Percentiles rank a stretch among this genome's conserved stretches.
phyloP scores from a whole-genome alignment of 148 eudicot genomes.

The Talinum fruticosum region DNA sequence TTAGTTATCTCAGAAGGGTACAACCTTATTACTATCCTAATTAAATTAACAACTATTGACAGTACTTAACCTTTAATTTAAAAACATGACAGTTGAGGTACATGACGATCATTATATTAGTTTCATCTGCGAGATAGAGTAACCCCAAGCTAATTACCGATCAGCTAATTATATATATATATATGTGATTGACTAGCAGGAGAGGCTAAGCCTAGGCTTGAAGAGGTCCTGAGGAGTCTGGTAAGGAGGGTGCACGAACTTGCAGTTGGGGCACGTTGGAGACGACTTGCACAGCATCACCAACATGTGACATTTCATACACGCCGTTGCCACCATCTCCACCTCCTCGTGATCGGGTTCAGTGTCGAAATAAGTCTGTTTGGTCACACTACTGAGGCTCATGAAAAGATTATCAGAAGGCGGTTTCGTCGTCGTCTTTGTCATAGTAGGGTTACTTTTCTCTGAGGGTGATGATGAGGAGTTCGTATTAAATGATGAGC shows the following conservation, averaged over 20 bases:
- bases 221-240: slow-evolving; percentile 36
- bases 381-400: not conserved
- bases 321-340: slow-evolving; percentile 81
- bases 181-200: slow-evolving; percentile 26
- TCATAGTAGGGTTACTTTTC: not conserved
- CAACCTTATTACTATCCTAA: slow-evolving; percentile 10
- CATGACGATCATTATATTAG: not conserved
- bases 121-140: too few species aligned
- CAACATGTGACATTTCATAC: slow-evolving; percentile 86
- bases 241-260: slow-evolving; percentile 72
- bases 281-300: slow-evolving; percentile 85
- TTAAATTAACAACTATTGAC: slow-evolving; percentile 27
- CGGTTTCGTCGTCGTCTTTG: slow-evolving; percentile 15
- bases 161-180: too few species aligned
- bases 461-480: slow-evolving; percentile 5
- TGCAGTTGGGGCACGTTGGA: slow-evolving; percentile 87
- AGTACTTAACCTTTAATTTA: slow-evolving; percentile 16
- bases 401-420: slow-evolving; percentile 9
- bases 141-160: not conserved
- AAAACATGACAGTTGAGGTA: slow-evolving; percentile 3
- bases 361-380: not conserved
- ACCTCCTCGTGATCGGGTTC: slow-evolving; percentile 13
- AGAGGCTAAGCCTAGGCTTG: slow-evolving; percentile 54
- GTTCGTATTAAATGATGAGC: slow-evolving; percentile 3
- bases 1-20: not conserved